A percentile compares a stretch with the other conserved stretches of the same genome.
These are phyloP conservation scores for Pisolithus orientalis DNA, from an alignment of 768 basidiomycete species.

Conservation along the genomic window DNA sequence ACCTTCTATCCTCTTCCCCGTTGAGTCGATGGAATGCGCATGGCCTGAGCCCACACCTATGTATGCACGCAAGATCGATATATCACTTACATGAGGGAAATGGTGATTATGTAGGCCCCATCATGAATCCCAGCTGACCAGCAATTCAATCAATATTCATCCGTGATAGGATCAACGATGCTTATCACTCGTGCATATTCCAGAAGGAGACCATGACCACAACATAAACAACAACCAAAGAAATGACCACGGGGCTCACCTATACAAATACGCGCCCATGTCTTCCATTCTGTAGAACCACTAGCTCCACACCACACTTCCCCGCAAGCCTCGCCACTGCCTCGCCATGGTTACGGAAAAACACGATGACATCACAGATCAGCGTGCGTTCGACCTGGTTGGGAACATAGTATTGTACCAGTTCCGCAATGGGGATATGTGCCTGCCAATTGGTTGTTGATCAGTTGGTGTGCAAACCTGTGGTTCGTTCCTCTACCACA, in stretches of 20 bases:
- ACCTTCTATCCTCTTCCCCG: neutral
- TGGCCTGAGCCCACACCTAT: neutral
- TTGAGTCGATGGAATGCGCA: neutral
- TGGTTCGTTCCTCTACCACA: conserved; percentile 46
- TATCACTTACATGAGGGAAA: neutral
- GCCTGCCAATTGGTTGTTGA: conserved; percentile 28
- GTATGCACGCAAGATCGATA: too few relatives aligned
- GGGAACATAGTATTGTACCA: conserved; percentile 60
- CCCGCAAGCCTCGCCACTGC: conserved; percentile 46
- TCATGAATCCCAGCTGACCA: neutral
- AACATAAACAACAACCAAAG: neutral
- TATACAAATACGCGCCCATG: conserved; percentile 45
- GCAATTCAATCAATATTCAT: neutral
- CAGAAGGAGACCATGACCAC: conserved; percentile 33
- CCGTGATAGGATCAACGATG: conserved; percentile 20
- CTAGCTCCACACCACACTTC: conserved; percentile 47
- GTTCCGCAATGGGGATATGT: conserved; percentile 47
- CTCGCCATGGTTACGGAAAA: conserved; percentile 62
- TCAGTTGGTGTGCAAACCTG: too few relatives aligned
- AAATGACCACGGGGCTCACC: conserved; percentile 26
- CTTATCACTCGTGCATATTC: conserved; percentile 37
- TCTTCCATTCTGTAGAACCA: conserved; percentile 52
- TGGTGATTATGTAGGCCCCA: neutral
- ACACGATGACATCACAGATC: conserved; percentile 62
- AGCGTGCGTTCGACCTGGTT: conserved; percentile 48